These are phyloP conservation scores for Backusella australiensis DNA, from an alignment of 192 early-diverging fungal genomes.

Conservation along the genomic window DNA sequence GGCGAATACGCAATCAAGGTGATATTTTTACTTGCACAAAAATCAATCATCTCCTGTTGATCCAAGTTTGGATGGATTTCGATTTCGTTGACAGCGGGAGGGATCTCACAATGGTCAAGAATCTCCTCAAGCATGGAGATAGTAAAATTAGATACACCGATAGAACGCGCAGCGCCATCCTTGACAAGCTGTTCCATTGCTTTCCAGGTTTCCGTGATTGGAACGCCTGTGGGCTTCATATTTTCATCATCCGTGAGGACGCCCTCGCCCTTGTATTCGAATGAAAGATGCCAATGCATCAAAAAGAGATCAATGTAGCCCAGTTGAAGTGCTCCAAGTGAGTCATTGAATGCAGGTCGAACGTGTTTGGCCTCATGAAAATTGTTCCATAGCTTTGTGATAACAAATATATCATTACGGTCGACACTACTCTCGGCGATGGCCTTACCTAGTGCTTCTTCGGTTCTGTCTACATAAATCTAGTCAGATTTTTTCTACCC, in stretches of 20 bases:
- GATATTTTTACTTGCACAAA: constrained; percentile 57
- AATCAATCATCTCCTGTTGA: constrained; percentile 60
- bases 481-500: not conserved
- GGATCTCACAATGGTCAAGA: constrained; percentile 55
- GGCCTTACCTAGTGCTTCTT: constrained; percentile 64
- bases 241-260: constrained; percentile 21
- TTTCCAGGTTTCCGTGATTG: constrained; percentile 62
- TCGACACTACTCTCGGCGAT: constrained; percentile 44
- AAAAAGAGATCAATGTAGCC: constrained; percentile 83
- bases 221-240: constrained; percentile 36
- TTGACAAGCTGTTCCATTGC: constrained; percentile 74
- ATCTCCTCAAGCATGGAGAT: constrained; percentile 56
- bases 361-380: constrained; percentile 65
- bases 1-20: constrained; percentile 72
- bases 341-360: constrained; percentile 53
- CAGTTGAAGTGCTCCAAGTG: constrained; percentile 65
- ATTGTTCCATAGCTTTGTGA: constrained; percentile 50
- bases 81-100: constrained; percentile 71
- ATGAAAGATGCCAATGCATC: constrained; percentile 81
- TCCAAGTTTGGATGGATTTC: constrained; percentile 54
- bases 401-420: constrained; percentile 65
- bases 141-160: constrained; percentile 81
- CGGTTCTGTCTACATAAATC: constrained; percentile 50
- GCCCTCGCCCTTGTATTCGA: constrained; percentile 31
- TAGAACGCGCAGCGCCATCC: constrained; percentile 55